Percentiles rank a stretch among this genome's conserved stretches.
Evolutionary conservation across 768 basidiomycete genomes (phyloP).

Genomic region (Cystofilobasidium macerans): DNA sequence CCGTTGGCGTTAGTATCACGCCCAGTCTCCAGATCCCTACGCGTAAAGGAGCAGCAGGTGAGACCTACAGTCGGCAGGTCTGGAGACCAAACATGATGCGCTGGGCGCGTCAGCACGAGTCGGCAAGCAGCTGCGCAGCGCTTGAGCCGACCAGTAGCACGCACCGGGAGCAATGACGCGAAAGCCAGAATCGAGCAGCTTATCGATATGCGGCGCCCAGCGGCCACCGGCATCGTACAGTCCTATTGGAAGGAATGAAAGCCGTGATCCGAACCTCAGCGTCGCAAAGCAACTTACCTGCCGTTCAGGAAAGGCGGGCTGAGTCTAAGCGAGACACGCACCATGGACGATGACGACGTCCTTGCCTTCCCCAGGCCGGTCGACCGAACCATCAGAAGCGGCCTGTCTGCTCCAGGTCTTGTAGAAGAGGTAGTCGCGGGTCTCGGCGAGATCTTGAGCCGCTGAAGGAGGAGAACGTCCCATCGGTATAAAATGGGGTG

Average conservation of each 20-base stretch:
- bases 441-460: slow-evolving; percentile 33
- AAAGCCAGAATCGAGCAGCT: slow-evolving; percentile 38
- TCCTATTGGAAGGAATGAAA: neutral
- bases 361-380: slow-evolving; percentile 31
- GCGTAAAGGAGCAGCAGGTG: neutral
- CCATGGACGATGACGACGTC: slow-evolving; percentile 40
- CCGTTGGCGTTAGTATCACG: neutral
- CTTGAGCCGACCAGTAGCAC: neutral
- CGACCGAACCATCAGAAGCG: slow-evolving; percentile 26
- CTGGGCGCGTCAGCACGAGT: neutral
- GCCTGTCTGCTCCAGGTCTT: slow-evolving; percentile 33
- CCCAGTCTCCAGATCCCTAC: neutral
- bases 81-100: neutral
- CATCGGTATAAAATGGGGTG: no score
- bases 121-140: neutral
- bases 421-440: slow-evolving; percentile 39
- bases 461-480: neutral
- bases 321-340: slow-evolving; percentile 26
- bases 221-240: slow-evolving; percentile 28
- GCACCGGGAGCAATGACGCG: slow-evolving; percentile 37
- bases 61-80: slow-evolving; percentile 40
- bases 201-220: slow-evolving; percentile 35
- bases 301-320: slow-evolving; percentile 6
- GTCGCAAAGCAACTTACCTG: neutral
- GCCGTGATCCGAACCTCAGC: slow-evolving; percentile 30